These are phyloP conservation scores for Stemphylium vesicarium DNA, from an alignment of 2,329 filamentous ascomycete species.

Conservation along the genomic window DNA sequence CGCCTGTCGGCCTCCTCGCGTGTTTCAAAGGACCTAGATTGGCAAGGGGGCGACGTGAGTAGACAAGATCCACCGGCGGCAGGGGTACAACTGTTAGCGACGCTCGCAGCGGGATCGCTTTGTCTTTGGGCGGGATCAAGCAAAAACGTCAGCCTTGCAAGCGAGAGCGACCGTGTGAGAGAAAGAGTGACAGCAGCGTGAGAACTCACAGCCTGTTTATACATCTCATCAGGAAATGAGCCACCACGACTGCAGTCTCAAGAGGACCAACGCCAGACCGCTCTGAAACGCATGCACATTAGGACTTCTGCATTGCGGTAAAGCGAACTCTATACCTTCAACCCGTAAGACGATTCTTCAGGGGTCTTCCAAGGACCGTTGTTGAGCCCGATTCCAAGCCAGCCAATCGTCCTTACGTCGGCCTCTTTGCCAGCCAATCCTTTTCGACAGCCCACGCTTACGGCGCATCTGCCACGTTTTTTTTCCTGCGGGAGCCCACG, in stretches of 20 bases:
- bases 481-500: slow-evolving; percentile 13
- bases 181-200: too few species aligned
- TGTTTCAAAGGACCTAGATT: slow-evolving; percentile 35
- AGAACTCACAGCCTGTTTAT: too few species aligned
- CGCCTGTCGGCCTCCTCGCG: slow-evolving; percentile 18
- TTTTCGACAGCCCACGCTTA: neutral
- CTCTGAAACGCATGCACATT: slow-evolving; percentile 24
- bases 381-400: neutral
- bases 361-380: slow-evolving; percentile 1
- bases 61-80: slow-evolving; percentile 24
- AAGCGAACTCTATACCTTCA: slow-evolving; percentile 19
- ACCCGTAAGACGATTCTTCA: slow-evolving; percentile 18
- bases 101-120: slow-evolving; percentile 5
- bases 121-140: neutral
- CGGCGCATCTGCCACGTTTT: slow-evolving; percentile 15
- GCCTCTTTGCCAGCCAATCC: neutral
- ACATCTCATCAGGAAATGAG: too few species aligned
- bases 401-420: neutral
- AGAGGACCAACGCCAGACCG: neutral
- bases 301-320: slow-evolving; percentile 23
- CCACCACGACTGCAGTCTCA: too few species aligned
- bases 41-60: slow-evolving; percentile 31
- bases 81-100: slow-evolving; percentile 12
- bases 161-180: neutral
- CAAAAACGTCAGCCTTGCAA: slow-evolving; percentile 9